These are phyloP conservation scores for Aspergillus clavatus DNA, from an alignment of 2,329 filamentous ascomycete genomes.

Conservation along the genomic window DNA sequence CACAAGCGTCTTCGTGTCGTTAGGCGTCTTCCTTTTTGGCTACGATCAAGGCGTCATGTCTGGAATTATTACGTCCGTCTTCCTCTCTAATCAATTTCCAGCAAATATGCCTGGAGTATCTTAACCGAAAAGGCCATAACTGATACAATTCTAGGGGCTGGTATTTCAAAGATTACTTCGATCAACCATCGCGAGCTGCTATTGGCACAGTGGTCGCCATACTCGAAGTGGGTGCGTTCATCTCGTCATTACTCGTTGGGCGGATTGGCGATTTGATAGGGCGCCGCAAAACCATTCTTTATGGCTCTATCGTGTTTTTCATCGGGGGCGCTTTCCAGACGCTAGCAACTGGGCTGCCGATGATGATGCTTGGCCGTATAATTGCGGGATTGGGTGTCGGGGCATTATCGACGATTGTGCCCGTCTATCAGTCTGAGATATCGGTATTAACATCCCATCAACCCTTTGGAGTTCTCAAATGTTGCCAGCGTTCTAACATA, in stretches of 20 bases:
- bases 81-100: background rate
- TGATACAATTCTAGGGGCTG: conserved; percentile 57
- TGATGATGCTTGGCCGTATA: conserved; percentile 81
- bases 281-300: conserved; percentile 82
- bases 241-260: conserved; percentile 81
- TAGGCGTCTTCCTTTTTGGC: conserved; percentile 62
- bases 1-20: conserved; percentile 71
- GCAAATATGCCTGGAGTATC: background rate
- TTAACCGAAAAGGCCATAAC: background rate
- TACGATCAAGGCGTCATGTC: conserved; percentile 65
- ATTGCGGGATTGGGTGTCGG: conserved; percentile 83
- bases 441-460: conserved; percentile 46
- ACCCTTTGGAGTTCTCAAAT: background rate
- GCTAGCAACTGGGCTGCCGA: conserved; percentile 72
- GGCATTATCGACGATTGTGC: conserved; percentile 84
- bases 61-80: conserved; percentile 61
- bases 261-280: conserved; percentile 89
- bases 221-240: conserved; percentile 86
- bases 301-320: conserved; percentile 84
- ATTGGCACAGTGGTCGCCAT: conserved; percentile 98
- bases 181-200: conserved; percentile 78
- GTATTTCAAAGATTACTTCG: conserved; percentile 88
- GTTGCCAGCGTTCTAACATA: conserved; percentile 13
- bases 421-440: conserved; percentile 91
- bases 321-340: conserved; percentile 81